These are phyloP conservation scores for Breviolum minutum DNA, from an alignment of 73 alveolate genomes.

Conservation along the genomic window DNA sequence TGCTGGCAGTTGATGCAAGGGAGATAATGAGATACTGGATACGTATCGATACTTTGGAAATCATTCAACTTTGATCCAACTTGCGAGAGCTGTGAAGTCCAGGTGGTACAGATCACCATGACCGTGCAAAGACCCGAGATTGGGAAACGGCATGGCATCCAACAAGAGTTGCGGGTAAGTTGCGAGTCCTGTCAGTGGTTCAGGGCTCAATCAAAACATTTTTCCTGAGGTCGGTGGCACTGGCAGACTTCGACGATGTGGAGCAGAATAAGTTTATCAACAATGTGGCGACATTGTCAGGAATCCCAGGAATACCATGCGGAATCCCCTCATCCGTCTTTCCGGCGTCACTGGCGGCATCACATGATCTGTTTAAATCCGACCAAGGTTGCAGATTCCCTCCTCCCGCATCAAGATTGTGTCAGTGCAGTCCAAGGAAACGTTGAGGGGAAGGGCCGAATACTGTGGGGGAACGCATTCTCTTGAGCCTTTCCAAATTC, in stretches of 20 bases:
- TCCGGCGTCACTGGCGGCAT: no score
- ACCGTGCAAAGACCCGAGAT: constrained; percentile 18
- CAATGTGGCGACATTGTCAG: constrained; percentile 62
- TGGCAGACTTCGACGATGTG: constrained; percentile 42
- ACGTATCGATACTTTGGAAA: no score
- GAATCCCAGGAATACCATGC: neutral
- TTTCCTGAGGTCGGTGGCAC: constrained; percentile 46
- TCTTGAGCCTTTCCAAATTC: neutral
- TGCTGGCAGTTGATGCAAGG: no score
- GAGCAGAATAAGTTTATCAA: neutral
- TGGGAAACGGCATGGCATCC: neutral
- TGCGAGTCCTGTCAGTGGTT: no score
- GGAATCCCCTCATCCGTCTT: no score
- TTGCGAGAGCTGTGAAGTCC: neutral
- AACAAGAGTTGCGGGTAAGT: neutral
- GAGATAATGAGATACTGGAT: no score
- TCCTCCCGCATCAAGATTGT: constrained; percentile 73
- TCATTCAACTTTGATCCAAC: no score
- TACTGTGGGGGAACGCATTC: neutral
- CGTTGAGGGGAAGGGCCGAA: neutral
- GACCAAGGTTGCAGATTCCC: constrained; percentile 41
- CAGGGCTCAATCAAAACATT: neutral
- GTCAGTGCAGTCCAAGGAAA: constrained; percentile 42
- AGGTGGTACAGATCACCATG: constrained; percentile 89
- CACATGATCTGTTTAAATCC: no score